Conservation (phyloP, 805 yeast species). For the Candida odintsovae region DNA sequence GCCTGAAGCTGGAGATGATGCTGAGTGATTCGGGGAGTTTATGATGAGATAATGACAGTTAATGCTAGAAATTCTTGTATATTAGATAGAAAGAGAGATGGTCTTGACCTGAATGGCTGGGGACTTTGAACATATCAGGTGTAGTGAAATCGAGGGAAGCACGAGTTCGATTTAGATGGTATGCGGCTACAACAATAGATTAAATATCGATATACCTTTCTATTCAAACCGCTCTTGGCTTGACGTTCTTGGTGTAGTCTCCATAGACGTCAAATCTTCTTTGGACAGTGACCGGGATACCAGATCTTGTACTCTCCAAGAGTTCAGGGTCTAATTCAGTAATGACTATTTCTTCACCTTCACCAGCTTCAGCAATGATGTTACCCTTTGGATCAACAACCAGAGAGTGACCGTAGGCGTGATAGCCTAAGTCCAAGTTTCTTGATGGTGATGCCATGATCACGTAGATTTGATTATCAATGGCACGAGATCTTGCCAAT, state of each 20-base stretch:
- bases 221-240: neutral
- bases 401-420: slow-evolving; percentile 63
- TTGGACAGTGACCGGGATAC: slow-evolving; percentile 62
- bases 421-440: slow-evolving; percentile 53
- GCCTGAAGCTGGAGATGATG: slow-evolving; percentile 11
- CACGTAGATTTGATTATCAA: slow-evolving; percentile 69
- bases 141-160: too few relatives aligned
- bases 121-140: too few relatives aligned
- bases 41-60: neutral
- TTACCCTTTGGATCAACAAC: slow-evolving; percentile 60
- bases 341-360: slow-evolving; percentile 63
- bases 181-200: neutral
- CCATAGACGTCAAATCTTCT: slow-evolving; percentile 53
- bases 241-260: neutral
- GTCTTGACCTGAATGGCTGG: too few relatives aligned
- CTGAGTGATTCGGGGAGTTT: neutral
- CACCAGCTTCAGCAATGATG: slow-evolving; percentile 65
- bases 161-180: too few relatives aligned
- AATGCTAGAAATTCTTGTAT: neutral
- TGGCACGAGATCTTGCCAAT: slow-evolving; percentile 66
- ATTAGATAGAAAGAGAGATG: too few relatives aligned
- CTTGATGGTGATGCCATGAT: slow-evolving; percentile 88
- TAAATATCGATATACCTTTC: neutral
- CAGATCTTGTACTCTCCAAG: slow-evolving; percentile 48
- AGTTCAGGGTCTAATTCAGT: slow-evolving; percentile 60